Conservation (phyloP, 2,329 filamentous ascomycete species). For the Diaporthe velutina region DNA sequence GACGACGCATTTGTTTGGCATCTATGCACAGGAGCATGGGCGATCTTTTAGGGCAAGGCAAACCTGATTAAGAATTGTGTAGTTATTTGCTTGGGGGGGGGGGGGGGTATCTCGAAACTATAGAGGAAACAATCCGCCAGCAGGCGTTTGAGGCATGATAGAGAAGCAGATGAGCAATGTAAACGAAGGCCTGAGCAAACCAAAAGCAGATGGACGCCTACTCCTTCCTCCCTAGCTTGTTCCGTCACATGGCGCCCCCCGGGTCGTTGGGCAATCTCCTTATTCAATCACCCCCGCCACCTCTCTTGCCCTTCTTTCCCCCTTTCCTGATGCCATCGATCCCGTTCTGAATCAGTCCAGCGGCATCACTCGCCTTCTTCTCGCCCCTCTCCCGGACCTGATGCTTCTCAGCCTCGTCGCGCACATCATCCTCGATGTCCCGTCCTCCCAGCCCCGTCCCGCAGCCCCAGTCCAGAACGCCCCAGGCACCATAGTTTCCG, state of each 20-base stretch:
- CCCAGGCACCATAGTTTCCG: conserved; percentile 74
- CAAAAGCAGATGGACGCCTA: neutral
- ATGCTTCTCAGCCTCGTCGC: conserved; percentile 68
- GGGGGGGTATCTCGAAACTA: conserved; percentile 22
- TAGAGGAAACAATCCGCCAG: conserved; percentile 4
- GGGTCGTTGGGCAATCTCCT: neutral
- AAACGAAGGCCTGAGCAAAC: neutral
- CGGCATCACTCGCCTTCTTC: conserved; percentile 49
- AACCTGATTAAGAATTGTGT: neutral
- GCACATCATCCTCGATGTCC: conserved; percentile 66
- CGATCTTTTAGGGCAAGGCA: neutral
- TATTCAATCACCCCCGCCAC: conserved; percentile 45
- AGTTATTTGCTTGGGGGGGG: neutral
- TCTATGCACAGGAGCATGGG: conserved; percentile 10
- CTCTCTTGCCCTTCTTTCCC: conserved; percentile 33
- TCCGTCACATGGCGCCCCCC: neutral
- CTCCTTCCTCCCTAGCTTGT: neutral
- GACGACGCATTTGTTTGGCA: neutral
- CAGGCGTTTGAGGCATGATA: neutral
- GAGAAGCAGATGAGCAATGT: neutral
- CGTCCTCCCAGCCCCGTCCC: conserved; percentile 67
- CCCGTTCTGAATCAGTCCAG: conserved; percentile 50
- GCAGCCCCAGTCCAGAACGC: conserved; percentile 72
- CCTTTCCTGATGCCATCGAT: conserved; percentile 49
- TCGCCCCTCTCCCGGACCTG: conserved; percentile 57